Conservation (phyloP, 2,329 filamentous ascomycete genomes). For the Calonectria pteridis region DNA sequence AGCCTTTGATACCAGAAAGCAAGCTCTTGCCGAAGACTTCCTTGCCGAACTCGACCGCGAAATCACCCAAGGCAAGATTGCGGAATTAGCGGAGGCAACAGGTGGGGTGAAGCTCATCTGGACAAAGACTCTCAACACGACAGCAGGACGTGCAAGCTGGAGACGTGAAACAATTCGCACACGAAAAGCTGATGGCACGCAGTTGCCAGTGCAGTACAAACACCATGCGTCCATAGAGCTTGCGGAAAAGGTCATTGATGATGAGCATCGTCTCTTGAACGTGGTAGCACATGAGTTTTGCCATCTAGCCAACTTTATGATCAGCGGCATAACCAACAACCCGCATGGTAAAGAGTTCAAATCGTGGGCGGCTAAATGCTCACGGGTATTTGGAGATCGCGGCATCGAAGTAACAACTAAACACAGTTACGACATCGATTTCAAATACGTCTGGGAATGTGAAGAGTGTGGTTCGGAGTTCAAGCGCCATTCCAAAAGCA, state of each 20-base stretch:
- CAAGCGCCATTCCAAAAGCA: slow-evolving; percentile 87
- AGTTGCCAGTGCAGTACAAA: slow-evolving; percentile 50
- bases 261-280: slow-evolving; percentile 83
- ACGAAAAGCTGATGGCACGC: slow-evolving; percentile 41
- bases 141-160: slow-evolving; percentile 82
- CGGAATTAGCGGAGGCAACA: slow-evolving; percentile 68
- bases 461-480: slow-evolving; percentile 76
- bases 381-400: slow-evolving; percentile 66
- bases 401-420: slow-evolving; percentile 88
- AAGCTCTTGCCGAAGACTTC: slow-evolving; percentile 73
- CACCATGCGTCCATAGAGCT: slow-evolving; percentile 87
- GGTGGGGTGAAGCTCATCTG: slow-evolving; percentile 80
- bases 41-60: slow-evolving; percentile 75
- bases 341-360: slow-evolving; percentile 91
- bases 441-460: slow-evolving; percentile 92
- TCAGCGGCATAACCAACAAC: slow-evolving; percentile 78
- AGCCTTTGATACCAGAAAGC: slow-evolving; percentile 72
- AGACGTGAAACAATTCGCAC: slow-evolving; percentile 67
- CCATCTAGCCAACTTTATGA: slow-evolving; percentile 92
- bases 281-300: slow-evolving; percentile 98
- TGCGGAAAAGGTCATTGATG: slow-evolving; percentile 87
- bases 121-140: slow-evolving; percentile 84
- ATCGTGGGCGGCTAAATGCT: slow-evolving; percentile 72
- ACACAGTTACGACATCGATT: slow-evolving; percentile 90
- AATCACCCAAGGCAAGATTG: slow-evolving; percentile 72